phyloP scores from a whole-genome alignment of 768 basidiomycete species.

The Russula emetica region DNA sequence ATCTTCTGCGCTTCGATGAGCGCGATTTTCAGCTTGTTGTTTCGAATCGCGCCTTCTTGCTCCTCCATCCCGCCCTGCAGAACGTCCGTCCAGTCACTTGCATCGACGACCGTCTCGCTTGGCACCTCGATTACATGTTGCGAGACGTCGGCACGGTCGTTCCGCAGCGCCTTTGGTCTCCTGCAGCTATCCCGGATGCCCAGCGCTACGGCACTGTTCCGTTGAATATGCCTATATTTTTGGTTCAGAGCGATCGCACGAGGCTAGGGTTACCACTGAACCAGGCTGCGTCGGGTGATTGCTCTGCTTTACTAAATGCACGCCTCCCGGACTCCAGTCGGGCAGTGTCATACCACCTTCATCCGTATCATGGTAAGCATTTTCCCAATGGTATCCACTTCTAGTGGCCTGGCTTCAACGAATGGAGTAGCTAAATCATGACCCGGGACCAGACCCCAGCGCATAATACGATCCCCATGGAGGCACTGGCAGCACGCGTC shows the following conservation, averaged over 20 bases:
- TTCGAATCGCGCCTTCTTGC: neutral
- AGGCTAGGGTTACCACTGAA: slow-evolving; percentile 2
- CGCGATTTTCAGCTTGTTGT: neutral
- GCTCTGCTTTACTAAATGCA: neutral
- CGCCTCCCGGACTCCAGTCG: neutral
- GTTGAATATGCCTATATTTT: slow-evolving; percentile 22
- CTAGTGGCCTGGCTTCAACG: slow-evolving; percentile 19
- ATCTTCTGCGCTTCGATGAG: neutral
- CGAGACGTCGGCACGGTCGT: slow-evolving; percentile 7
- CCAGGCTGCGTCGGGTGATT: neutral
- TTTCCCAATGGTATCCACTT: neutral
- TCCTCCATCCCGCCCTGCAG: neutral
- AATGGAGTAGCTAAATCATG: slow-evolving; percentile 5
- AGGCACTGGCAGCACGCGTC: neutral
- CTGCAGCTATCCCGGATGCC: neutral
- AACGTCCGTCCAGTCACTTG: neutral
- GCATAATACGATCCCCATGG: neutral
- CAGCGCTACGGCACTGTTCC: slow-evolving; percentile 1
- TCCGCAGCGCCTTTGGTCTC: slow-evolving; percentile 11
- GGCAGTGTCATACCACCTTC: neutral
- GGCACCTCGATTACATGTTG: slow-evolving; percentile 9
- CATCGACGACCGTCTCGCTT: neutral
- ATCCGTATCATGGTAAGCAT: slow-evolving; percentile 13
- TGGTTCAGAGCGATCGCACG: slow-evolving; percentile 1
- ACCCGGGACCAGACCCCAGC: slow-evolving; percentile 11